Conservation (phyloP, 176 grass and related monocot genomes). For the Paspalum vaginatum region DNA sequence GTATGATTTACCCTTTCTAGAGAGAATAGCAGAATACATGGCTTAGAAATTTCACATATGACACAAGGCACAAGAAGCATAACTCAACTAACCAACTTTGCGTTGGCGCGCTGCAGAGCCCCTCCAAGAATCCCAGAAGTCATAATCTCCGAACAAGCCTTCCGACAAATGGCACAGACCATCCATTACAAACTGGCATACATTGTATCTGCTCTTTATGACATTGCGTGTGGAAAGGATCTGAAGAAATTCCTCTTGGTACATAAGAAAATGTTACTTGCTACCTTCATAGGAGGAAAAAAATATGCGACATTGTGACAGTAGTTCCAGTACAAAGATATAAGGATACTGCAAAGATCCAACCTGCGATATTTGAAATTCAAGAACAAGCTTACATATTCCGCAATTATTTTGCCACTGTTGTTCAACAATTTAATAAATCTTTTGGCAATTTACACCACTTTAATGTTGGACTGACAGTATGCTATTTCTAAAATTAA, state of each 20-base stretch:
- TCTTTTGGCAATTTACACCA: not conserved
- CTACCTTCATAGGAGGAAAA: slow-evolving; percentile 16
- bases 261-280: slow-evolving; percentile 17
- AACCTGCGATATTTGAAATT: not conserved
- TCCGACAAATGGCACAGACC: slow-evolving; percentile 52
- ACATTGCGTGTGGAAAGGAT: slow-evolving; percentile 85
- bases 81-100: not conserved
- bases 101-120: slow-evolving; percentile 40
- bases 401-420: slow-evolving; percentile 24
- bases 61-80: not conserved
- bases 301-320: not conserved
- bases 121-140: slow-evolving; percentile 65
- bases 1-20: slow-evolving; percentile 37
- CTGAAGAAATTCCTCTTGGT: slow-evolving; percentile 82
- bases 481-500: slow-evolving; percentile 36
- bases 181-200: slow-evolving; percentile 60
- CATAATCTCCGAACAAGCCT: slow-evolving; percentile 61
- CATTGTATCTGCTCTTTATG: slow-evolving; percentile 38
- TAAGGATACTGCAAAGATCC: not conserved
- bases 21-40: not conserved
- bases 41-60: not conserved
- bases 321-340: not conserved
- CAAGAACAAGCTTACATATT: not conserved
- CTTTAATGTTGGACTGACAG: slow-evolving; percentile 14
- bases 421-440: not conserved